A percentile compares a stretch with the other conserved stretches of the same genome.
Conservation (phyloP, 164 flowering plant species). For the Vitis labrusca region DNA sequence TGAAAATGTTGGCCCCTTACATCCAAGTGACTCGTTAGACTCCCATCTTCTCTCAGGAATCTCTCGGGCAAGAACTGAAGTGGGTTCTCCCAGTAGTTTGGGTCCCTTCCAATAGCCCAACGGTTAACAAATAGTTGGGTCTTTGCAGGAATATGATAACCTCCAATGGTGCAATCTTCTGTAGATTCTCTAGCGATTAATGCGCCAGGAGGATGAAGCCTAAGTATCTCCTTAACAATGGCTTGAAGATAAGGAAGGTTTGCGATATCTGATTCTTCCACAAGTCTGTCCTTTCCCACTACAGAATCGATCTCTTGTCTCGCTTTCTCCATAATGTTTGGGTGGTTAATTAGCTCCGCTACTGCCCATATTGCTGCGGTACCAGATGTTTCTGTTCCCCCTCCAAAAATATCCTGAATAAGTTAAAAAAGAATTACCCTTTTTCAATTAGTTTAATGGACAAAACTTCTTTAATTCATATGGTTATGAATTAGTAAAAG, state of each 20-base stretch:
- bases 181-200: neutral
- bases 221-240: slow-evolving; percentile 2
- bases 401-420: no score
- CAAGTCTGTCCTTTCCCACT: neutral
- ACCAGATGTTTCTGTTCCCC: no score
- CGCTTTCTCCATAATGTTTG: no score
- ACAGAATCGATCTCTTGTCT: no score
- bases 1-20: slow-evolving; percentile 29
- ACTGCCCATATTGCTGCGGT: no score
- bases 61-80: slow-evolving; percentile 46
- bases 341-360: no score
- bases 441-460: no score
- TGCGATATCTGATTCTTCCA: neutral
- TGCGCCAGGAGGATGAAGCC: slow-evolving; percentile 5
- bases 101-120: slow-evolving; percentile 4
- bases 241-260: slow-evolving; percentile 8
- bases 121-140: neutral
- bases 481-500: no score
- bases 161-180: neutral
- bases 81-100: slow-evolving; percentile 11
- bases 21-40: slow-evolving; percentile 10
- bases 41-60: slow-evolving; percentile 28
- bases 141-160: neutral
- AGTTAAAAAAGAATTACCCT: no score
- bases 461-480: no score